Evolutionary conservation across 139 green algal genomes (phyloP), one percentile per base, ranked within the genome.

Genomic region (Pseudopediastrum boryanum): DNA sequence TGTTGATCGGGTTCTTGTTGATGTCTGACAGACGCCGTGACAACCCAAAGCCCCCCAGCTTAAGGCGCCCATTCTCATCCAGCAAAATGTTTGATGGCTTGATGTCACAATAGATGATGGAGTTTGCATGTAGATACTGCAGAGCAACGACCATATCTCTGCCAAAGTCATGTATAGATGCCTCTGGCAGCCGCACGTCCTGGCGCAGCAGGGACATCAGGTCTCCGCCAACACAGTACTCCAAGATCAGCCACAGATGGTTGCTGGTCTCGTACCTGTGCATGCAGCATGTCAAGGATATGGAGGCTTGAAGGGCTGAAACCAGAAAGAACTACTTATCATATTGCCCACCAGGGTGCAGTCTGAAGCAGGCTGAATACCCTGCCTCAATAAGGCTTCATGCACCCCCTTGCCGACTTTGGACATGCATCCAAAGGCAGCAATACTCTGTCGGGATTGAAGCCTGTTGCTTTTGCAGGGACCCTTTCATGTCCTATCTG

Each of bases 231-330:
- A 98, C 96, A 66, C 95, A 98, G 84, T 97, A 99, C 86, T 99
- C 96, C 65, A 98, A 85, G 43, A 99, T 96, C n/a, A 98, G 90
- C 96, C 96, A 99, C 44, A 98, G 82, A 79, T 98, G 93, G 86
- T 98, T 98, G 74, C 85, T 89, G 19, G 94, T 98, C 89, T 98
- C 95, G 75, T 98, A 98, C 93, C 93, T 96, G 91, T 41, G n/a
- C n/a, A n/a, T n/a, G n/a, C n/a, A n/a, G n/a, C n/a, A n/a, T n/a
- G n/a, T n/a, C n/a, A n/a, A n/a, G n/a, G n/a, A n/a, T n/a, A n/a
- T n/a, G n/a, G n/a, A n/a, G n/a, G n/a, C n/a, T n/a, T n/a, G n/a
- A n/a, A n/a, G n/a, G n/a, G n/a, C n/a, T n/a, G n/a, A n/a, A n/a
- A n/a, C n/a, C n/a, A n/a, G n/a, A n/a, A n/a, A n/a, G n/a, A n/a